A percentile compares a stretch with the other conserved stretches of the same genome.
These are phyloP conservation scores for Ophiocordyceps australis DNA, from an alignment of 2,329 filamentous ascomycete species.

Conservation along the genomic window DNA sequence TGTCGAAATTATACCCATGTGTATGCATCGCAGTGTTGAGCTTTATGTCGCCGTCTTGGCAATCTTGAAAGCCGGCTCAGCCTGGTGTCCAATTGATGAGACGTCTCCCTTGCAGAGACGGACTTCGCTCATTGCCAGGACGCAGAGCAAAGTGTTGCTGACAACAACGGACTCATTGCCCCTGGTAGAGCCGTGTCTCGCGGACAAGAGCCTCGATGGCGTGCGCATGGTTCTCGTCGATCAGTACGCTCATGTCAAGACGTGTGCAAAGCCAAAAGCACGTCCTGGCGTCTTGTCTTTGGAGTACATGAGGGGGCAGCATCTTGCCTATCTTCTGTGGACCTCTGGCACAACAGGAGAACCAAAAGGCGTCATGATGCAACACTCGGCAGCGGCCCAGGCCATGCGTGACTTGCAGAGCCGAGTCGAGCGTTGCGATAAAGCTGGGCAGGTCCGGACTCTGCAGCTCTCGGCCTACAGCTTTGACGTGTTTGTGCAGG, in stretches of 20 bases:
- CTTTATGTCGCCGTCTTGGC: conserved; percentile 20
- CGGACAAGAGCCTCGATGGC: conserved; percentile 9
- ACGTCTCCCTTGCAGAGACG: conserved; percentile 16
- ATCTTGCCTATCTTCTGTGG: conserved; percentile 18
- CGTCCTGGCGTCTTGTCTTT: conserved; percentile 3
- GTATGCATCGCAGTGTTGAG: conserved; percentile 18
- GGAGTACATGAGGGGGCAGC: neutral
- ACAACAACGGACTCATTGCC: conserved; percentile 2
- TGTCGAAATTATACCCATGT: conserved; percentile 15
- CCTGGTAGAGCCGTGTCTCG: conserved; percentile 6
- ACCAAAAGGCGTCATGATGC: conserved; percentile 18
- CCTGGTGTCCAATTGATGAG: conserved; percentile 20
- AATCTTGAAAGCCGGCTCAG: conserved; percentile 20
- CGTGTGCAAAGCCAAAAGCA: conserved; percentile 1
- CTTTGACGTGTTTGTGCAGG: conserved; percentile 33
- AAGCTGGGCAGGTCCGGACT: conserved; percentile 10
- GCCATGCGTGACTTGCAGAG: conserved; percentile 4
- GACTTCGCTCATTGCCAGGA: conserved; percentile 17
- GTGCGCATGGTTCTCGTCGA: conserved; percentile 12
- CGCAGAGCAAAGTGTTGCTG: conserved; percentile 7
- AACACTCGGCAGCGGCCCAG: conserved; percentile 14
- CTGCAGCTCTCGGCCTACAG: conserved; percentile 18
- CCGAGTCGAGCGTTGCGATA: neutral
- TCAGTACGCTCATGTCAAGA: conserved; percentile 5
- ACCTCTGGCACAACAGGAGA: conserved; percentile 9